These are phyloP conservation scores for Penicillium antarcticum DNA, from an alignment of 495 filamentous ascomycete genomes.

Conservation along the genomic window DNA sequence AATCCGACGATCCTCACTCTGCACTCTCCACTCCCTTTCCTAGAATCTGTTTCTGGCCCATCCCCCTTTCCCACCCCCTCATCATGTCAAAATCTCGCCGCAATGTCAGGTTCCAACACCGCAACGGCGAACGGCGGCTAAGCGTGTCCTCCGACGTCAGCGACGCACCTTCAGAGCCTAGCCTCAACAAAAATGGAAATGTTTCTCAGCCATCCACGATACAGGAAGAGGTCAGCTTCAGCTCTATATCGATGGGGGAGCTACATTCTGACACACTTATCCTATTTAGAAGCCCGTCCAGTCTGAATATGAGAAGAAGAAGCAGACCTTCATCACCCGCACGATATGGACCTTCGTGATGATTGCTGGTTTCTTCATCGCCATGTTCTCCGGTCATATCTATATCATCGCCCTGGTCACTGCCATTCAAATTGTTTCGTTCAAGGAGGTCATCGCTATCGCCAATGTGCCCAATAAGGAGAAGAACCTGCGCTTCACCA, in stretches of 20 bases:
- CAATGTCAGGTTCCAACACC: conserved; percentile 79
- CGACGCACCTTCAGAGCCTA: conserved; percentile 66
- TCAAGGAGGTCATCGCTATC: conserved; percentile 99
- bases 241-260: neutral
- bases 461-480: conserved; percentile 89
- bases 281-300: conserved; percentile 38
- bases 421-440: conserved; percentile 90
- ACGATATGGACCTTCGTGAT: conserved; percentile 98
- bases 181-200: conserved; percentile 47
- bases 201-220: conserved; percentile 45
- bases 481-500: conserved; percentile 88
- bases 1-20: conserved; percentile 17
- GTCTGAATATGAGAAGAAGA: conserved; percentile 97
- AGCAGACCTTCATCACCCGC: conserved; percentile 93
- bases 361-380: conserved; percentile 88
- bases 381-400: conserved; percentile 92
- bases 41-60: conserved; percentile 7
- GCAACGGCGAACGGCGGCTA: conserved; percentile 57
- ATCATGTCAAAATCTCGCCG: conserved; percentile 73
- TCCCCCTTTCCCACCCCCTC: conserved; percentile 5
- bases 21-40: conserved; percentile 14
- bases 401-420: conserved; percentile 93
- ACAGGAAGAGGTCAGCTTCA: conserved; percentile 43
- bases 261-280: conserved; percentile 8
- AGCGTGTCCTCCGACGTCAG: conserved; percentile 76